Base-by-base conservation (phyloP, 805 yeast genomes). In the Schizosaccharomyces osmophilus region DNA sequence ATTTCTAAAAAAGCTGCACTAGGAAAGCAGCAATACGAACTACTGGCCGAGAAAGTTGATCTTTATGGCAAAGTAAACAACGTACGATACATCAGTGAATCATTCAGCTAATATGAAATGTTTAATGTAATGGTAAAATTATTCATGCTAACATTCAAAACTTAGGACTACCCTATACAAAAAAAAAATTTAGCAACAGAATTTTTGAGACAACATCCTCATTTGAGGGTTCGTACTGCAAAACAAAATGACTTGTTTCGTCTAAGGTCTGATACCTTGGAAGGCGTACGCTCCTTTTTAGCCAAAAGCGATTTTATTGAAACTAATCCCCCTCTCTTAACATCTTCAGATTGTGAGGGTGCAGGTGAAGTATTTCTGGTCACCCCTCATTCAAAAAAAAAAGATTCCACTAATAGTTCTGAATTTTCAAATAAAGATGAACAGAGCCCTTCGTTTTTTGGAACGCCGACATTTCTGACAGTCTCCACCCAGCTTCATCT, bases 271-370 rank as follows among this genome's bases (percentile, higher is more conserved):
- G 73, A 73, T 58, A 74, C 85, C 0, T 87, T 87, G 65, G 65
- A 73, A 1, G 70, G 74, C 39, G 66, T 88, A 6, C 71, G 76
- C 51, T 73, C 73, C 2, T 86, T 79, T 66, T 86, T 87, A 69
- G 72, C 74, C 22, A 62, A 68, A 0, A 66, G 77, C 22, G 78
- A 78, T 15, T 87, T 86, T 65, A 72, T 76, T 15, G 89, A 87
- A 72, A 87, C 86, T 0, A 75, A 82, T 31, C 95, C 97, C 2
- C 98, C 99, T 6, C 67, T 90, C 13, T 73, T 90, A 26, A 93
- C 98, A 0, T 76, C 86, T 11, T 81, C 94, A 0, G 98, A 93
- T 70, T 90, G 97, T 69, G 99, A 93, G 73, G 97, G 98, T 19
- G 97, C 95, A 2, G 97, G 97, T 4, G 97, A 93, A 69, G 79